Evolutionary conservation across 2,329 filamentous ascomycete species (phyloP).

Genomic region (Rutstroemia sydowiana): DNA sequence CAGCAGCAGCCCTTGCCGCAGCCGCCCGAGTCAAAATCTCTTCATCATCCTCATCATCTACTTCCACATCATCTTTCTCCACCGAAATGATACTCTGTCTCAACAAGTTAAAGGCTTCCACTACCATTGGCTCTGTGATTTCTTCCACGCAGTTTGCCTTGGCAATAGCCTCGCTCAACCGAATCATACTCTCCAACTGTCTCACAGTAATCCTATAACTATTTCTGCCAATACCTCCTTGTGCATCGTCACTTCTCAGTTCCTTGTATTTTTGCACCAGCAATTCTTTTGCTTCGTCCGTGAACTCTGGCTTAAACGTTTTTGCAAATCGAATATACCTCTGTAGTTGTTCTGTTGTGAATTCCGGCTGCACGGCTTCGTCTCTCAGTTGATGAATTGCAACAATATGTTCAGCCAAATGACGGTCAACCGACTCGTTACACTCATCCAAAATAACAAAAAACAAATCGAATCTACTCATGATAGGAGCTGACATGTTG

Average conservation of each 20-base stretch:
- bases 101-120: slow-evolving; percentile 85
- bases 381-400: slow-evolving; percentile 88
- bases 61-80: slow-evolving; percentile 93
- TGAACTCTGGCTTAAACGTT: slow-evolving; percentile 91
- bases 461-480: slow-evolving; percentile 98
- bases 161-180: slow-evolving; percentile 92
- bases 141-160: slow-evolving; percentile 96
- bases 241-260: slow-evolving; percentile 83
- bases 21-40: slow-evolving; percentile 30
- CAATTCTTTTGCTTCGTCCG: slow-evolving; percentile 73
- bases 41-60: slow-evolving; percentile 57
- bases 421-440: slow-evolving; percentile 83
- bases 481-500: slow-evolving; percentile 98
- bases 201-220: slow-evolving; percentile 96
- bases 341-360: slow-evolving; percentile 92
- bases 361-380: slow-evolving; percentile 83
- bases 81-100: slow-evolving; percentile 95
- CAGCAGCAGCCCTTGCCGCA: too few relatives aligned
- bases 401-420: slow-evolving; percentile 91
- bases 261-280: slow-evolving; percentile 95
- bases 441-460: slow-evolving; percentile 97
- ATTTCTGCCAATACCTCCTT: slow-evolving; percentile 88
- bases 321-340: slow-evolving; percentile 94
- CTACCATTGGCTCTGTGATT: slow-evolving; percentile 75
- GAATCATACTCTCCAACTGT: slow-evolving; percentile 92